Evolutionary conservation across 2,329 filamentous ascomycete species (phyloP).

Genomic region (Helotiales sp.): DNA sequence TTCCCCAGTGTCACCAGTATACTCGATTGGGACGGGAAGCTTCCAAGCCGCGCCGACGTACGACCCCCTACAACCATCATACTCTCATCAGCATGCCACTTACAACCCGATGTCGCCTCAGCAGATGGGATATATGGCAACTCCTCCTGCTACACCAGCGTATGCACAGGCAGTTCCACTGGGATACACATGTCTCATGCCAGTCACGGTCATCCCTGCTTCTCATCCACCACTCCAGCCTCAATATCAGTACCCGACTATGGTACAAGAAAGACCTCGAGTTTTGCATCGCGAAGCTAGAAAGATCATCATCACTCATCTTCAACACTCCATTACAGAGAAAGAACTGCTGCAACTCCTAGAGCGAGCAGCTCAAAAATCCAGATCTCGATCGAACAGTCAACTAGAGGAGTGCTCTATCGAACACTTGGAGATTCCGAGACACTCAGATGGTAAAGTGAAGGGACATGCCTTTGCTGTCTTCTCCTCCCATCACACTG

Average conservation of each 20-base stretch:
- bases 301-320: constrained; percentile 27
- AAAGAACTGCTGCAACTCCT: constrained; percentile 15
- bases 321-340: constrained; percentile 8
- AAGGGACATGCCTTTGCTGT: constrained; percentile 24
- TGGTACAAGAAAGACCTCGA: neutral
- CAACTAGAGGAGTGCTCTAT: neutral
- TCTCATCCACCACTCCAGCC: neutral
- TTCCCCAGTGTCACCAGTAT: constrained; percentile 1
- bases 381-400: neutral
- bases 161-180: constrained; percentile 9
- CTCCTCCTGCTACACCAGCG: neutral
- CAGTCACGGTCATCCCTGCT: neutral
- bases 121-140: neutral
- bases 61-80: neutral
- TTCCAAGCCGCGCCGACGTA: neutral
- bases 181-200: neutral
- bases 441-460: constrained; percentile 10
- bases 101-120: neutral
- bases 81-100: neutral
- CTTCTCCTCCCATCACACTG: constrained; percentile 15
- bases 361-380: neutral
- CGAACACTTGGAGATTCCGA: constrained; percentile 15
- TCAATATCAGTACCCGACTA: neutral
- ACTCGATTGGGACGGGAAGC: neutral
- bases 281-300: constrained; percentile 20